phyloP scores from a whole-genome alignment of 306 rosid genomes.

The Pyrus pyrifolia region DNA sequence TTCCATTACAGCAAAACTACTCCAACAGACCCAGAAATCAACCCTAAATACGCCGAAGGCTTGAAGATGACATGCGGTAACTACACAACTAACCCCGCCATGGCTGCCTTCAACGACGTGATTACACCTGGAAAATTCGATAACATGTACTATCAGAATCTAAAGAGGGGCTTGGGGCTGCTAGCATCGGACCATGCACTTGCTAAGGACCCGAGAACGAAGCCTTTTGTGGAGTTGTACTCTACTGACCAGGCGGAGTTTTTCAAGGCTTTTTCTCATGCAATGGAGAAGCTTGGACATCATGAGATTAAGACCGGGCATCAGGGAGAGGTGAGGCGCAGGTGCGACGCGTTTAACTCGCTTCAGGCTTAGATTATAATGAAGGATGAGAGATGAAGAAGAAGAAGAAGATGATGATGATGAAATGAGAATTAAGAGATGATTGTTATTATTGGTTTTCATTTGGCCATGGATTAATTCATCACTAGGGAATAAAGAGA shows the following conservation, averaged over 20 bases:
- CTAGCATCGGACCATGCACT: constrained; percentile 30
- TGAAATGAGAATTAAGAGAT: background rate
- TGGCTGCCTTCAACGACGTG: constrained; percentile 50
- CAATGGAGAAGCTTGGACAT: constrained; percentile 46
- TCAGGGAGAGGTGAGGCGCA: constrained; percentile 45
- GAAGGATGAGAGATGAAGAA: background rate
- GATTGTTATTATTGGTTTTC: background rate
- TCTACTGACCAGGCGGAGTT: constrained; percentile 31
- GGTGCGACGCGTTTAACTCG: constrained; percentile 38
- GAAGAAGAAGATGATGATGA: background rate
- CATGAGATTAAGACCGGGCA: constrained; percentile 29
- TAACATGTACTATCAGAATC: constrained; percentile 39
- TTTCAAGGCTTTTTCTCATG: constrained; percentile 32
- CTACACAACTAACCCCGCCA: constrained; percentile 19
- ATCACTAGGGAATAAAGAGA: background rate
- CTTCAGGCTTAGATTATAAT: background rate
- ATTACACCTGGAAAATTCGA: constrained; percentile 48
- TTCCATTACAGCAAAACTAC: constrained; percentile 21
- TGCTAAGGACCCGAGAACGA: constrained; percentile 33
- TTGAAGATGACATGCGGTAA: constrained; percentile 37
- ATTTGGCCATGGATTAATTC: background rate
- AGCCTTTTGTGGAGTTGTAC: constrained; percentile 28
- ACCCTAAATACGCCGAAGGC: constrained; percentile 33
- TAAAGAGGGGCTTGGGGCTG: constrained; percentile 38
- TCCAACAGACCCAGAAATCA: constrained; percentile 38